Conservation (phyloP, 164 flowering plant genomes). For the Saururus chinensis region DNA sequence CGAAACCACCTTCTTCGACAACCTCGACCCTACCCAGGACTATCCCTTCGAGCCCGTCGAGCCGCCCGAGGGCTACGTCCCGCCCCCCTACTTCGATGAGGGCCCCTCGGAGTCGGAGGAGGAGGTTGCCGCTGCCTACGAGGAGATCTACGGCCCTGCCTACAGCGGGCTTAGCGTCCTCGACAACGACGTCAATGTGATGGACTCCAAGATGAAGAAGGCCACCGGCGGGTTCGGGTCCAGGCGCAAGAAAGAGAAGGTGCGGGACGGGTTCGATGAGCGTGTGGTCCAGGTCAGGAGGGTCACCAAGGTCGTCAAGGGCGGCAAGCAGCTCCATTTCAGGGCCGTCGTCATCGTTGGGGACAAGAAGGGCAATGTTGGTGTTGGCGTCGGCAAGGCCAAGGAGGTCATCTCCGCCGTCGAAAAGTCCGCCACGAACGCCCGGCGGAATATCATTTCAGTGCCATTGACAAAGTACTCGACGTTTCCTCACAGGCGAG, state of each 20-base stretch:
- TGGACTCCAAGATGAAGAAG: conserved; percentile 69
- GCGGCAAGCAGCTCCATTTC: conserved; percentile 85
- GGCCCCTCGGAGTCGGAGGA: conserved; percentile 63
- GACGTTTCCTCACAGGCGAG: conserved; percentile 88
- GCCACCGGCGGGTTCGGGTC: conserved; percentile 40
- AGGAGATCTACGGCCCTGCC: conserved; percentile 83
- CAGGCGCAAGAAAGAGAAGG: conserved; percentile 49
- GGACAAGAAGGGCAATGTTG: conserved; percentile 82
- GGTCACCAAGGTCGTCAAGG: conserved; percentile 94
- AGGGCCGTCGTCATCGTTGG: conserved; percentile 88
- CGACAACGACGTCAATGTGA: conserved; percentile 59
- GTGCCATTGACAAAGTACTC: conserved; percentile 85
- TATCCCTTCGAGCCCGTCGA: conserved; percentile 32
- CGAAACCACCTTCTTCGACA: conserved; percentile 54
- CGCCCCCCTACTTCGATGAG: conserved; percentile 68
- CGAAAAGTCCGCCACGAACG: conserved; percentile 68
- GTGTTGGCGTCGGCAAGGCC: conserved; percentile 91
- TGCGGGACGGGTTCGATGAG: conserved; percentile 83
- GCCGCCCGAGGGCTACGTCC: conserved; percentile 51
- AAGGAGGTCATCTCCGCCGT: conserved; percentile 73
- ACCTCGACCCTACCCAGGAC: conserved; percentile 36
- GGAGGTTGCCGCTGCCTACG: conserved; percentile 68
- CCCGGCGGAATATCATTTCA: conserved; percentile 59
- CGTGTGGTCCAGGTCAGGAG: conserved; percentile 87
- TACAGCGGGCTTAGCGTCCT: conserved; percentile 60